Base-by-base conservation (phyloP, 2,329 filamentous ascomycete species). In the Stromatinia cepivora region DNA sequence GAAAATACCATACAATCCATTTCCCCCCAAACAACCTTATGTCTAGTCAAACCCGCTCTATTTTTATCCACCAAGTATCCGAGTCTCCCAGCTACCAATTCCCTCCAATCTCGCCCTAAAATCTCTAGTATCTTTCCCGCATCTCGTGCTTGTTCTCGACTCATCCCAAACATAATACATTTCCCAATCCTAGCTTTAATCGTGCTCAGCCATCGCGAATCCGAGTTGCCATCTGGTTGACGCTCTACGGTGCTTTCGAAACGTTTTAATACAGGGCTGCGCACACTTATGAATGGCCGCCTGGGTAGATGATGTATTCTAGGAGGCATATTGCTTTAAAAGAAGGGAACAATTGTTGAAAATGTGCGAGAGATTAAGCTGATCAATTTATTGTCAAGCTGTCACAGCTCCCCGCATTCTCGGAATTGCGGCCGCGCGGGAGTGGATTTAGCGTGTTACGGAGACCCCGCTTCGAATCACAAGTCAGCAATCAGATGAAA, bases 1-100 rank as follows among this genome's bases (percentile, higher is more conserved):
- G 70, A 69, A 80, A 82, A 80, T 76, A 87, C 85, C 85, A 87
- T 87, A 73, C 79, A 81, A 73, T 88, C 92, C 90, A 93, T 92
- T 79, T 97, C 93, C 42, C 93, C 93, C 92, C 92, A 96, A 0
- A 87, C 88, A 34, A 96, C 89, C 72, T 85, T 83, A 70, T 92
- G 88, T 66, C 84, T 82, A 72, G 87, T 86, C 46, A 94, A 77
- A 0, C 91, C 87, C 58, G 84, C 86, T 64, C 87, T 83, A 73
- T 86, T 84, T 70, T 84, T 82, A 15, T 83, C 85, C 0, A 89
- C 91, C 72, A 95, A 79, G 78, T 88, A 96, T 0, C 92, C 92
- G 76, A 94, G 90, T 69, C 88, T 88, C 0, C 91, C 92, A 0
- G 89, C 91, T 42, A 91, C 80, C 69, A 95, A 80, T 73, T 87